Evolutionary conservation across 495 filamentous ascomycete species (phyloP), one percentile per base, ranked within the genome.

Genomic region (Penicillium paxilli): DNA sequence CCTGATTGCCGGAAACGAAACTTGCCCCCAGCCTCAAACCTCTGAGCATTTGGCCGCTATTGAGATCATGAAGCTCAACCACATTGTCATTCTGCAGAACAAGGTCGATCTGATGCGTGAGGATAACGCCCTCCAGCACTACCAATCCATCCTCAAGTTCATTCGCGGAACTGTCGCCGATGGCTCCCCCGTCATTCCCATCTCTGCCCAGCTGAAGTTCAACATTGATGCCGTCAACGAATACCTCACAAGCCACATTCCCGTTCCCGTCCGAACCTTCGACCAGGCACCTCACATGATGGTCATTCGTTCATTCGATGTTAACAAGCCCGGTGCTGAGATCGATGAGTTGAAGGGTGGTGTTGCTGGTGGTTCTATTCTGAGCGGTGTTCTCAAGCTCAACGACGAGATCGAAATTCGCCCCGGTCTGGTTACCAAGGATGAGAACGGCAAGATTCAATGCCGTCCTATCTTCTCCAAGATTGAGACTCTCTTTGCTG

Each of bases 291-390:
- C 94, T 23, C 91, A 96, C 74, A 96, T 98, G 90, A 98, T 98
- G 63, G 87, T 98, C 64, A 98, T 98, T 69, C 88, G 94, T 59
- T 97, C 92, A 4, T 98, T 98, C 71, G 94, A 98, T 65, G 95
- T 98, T 60, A 98, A 98, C 85, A 98, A 98, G 82, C 94, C 94
- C 32, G 94, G 94, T 83, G 91, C 95, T n/a, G 95, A 96, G 76
- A 97, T 98, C 53, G 95, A 98, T 26, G 95, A 98, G 60, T 81
- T 98, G 56, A 98, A 98, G 83, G 94, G 94, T 66, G 94, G 94
- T 82, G 94, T 98, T 71, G 94, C 94, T 60, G 94, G 94, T 83
- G 94, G 94, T 57, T 90, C 86, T 75, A 97, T 98, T 64, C 76
- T 98, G 51, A 96, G 91, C 60, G 94, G 94, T 77, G 90, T 98